Evolutionary conservation across 2,329 filamentous ascomycete species (phyloP).

Genomic region (Chrysosporium keratinophilum): DNA sequence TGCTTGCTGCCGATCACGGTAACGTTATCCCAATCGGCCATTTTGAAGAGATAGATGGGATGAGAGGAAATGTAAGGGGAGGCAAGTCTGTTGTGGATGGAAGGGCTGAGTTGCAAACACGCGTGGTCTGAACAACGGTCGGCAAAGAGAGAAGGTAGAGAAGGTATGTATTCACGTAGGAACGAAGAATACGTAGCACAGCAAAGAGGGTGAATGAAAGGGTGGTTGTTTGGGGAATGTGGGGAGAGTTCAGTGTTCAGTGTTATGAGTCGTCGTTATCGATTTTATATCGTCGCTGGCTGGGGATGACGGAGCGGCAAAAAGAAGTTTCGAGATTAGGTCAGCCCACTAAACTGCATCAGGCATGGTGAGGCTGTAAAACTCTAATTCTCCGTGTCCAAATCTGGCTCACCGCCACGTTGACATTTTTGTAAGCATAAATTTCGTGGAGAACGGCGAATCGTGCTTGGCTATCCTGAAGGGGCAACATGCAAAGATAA

Average conservation of each 20-base stretch:
- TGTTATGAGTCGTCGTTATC: conserved; percentile 5
- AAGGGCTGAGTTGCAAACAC: too few species aligned
- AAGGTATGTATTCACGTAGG: too few species aligned
- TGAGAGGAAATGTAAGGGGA: not conserved
- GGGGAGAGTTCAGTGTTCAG: not conserved
- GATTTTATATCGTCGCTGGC: conserved; percentile 1
- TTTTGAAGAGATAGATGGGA: conserved; percentile 24
- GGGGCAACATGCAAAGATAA: too few species aligned
- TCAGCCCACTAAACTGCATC: conserved; percentile 1
- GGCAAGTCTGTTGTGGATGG: not conserved
- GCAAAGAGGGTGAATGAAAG: too few species aligned
- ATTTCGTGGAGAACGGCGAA: not conserved
- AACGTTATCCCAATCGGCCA: conserved; percentile 76
- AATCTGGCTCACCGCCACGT: conserved; percentile 4
- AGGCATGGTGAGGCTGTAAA: conserved; percentile 8
- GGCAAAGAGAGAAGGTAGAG: too few species aligned
- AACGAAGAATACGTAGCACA: too few species aligned
- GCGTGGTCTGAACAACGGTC: too few species aligned
- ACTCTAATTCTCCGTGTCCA: conserved; percentile 2
- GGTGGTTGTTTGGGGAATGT: not conserved
- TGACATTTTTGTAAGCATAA: not conserved
- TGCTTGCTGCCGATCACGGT: conserved; percentile 91
- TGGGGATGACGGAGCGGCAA: conserved; percentile 12
- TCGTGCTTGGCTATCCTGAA: not conserved
- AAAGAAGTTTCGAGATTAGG: conserved; percentile 8